Percentiles rank a stretch among this genome's conserved stretches.
Evolutionary conservation across 2,329 filamentous ascomycete species (phyloP).

Genomic region (Talaromyces verruculosus): DNA sequence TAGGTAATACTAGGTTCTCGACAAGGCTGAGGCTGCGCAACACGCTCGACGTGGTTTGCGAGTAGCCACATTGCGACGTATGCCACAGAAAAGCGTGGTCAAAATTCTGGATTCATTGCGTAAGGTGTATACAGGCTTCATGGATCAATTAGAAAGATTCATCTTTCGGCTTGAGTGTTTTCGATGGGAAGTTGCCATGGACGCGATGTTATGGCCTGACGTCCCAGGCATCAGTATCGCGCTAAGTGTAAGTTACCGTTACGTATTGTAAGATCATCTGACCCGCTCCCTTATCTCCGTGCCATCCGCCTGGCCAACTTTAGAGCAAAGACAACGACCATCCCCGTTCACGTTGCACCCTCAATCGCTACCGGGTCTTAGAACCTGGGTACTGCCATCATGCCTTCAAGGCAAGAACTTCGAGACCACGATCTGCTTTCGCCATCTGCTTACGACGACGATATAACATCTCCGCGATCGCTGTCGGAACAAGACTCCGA

Average conservation of each 20-base stretch:
- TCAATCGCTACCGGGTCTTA: not conserved
- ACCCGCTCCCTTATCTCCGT: constrained; percentile 9
- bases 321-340: not conserved
- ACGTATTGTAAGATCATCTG: constrained; percentile 5
- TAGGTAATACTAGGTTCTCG: not conserved
- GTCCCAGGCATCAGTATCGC: not conserved
- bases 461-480: constrained; percentile 65
- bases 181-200: too few relatives aligned
- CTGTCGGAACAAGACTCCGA: constrained; percentile 68
- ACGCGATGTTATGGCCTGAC: not conserved
- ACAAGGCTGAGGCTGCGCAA: not conserved
- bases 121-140: not conserved
- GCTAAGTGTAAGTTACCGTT: constrained; percentile 11
- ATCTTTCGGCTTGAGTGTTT: too few relatives aligned
- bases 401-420: constrained; percentile 25
- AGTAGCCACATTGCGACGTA: too few relatives aligned
- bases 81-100: too few relatives aligned
- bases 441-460: constrained; percentile 65
- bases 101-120: not conserved
- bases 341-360: not conserved
- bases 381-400: constrained; percentile 4
- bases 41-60: too few relatives aligned
- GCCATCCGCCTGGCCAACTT: not conserved
- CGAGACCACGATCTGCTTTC: constrained; percentile 57
- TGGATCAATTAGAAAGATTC: too few relatives aligned